Base-by-base conservation (phyloP, 306 rosid species). In the Biancaea sappan region DNA sequence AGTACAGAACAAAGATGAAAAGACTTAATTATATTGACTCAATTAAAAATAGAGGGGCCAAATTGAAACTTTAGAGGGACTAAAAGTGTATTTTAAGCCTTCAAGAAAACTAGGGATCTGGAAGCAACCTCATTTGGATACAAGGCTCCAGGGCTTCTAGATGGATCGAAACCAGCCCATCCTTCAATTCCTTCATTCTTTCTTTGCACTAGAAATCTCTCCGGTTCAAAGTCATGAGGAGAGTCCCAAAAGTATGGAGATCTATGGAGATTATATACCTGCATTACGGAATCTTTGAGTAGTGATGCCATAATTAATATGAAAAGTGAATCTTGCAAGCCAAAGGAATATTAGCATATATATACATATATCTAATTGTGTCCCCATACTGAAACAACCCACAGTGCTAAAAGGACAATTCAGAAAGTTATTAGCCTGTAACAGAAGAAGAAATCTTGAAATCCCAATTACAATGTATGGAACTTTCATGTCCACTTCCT, bases 241-340 rank as follows among this genome's bases (percentile, higher is more conserved):
- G 69, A 72, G 52, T 90, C 96, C 98, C 98, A 94, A 67, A 82
- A 91, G 69, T 89, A 88, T 29, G 98, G 98, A 72, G 98, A 94
- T 86, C 98, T 83, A 77, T 91, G 98, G 79, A 94, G 92, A 77
- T 94, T 91, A 84, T 91, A 94, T 52, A 94, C 98, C 98, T 94
- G 86, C 58, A 78, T 60, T 66, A 70, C 74, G 28, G 15, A 56
- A 69, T 72, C 61, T 28, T 47, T 67, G 35, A 74, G 58, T 61
- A 74, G 60, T 32, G 24, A 56, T 63, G 13, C 35, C 5, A 16
- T 9, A 32, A 35, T 71, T 22, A 70, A 67, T 25, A 56, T 57
- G 57, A 25, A 46, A 28, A 71, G 29, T 72, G 31, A 41, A 54
- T 53, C 2, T 44, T 22, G 50, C 73, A 60, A 53, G 29, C 57